Percentiles rank a stretch among this genome's conserved stretches.
phyloP scores from a whole-genome alignment of 2,329 filamentous ascomycete genomes.

The Aspergillus pseudonomiae region DNA sequence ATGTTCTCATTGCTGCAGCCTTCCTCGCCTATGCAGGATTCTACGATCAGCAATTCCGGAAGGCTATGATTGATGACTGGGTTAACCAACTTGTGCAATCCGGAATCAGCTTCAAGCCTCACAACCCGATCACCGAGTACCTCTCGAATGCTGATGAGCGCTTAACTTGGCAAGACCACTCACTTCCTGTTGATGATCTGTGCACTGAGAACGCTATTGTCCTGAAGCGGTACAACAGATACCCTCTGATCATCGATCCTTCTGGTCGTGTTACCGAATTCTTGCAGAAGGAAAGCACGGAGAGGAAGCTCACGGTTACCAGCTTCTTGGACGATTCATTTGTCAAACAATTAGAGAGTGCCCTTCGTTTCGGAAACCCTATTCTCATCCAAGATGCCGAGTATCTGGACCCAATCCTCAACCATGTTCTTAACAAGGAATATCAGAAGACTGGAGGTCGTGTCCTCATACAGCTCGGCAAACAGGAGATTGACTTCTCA shows the following conservation, averaged over 20 bases:
- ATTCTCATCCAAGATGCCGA: conserved; percentile 99
- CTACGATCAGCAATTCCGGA: conserved; percentile 97
- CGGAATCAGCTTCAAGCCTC: conserved; percentile 89
- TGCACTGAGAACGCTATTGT: conserved; percentile 99
- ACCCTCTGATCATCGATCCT: conserved; percentile 96
- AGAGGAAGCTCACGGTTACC: conserved; percentile 89
- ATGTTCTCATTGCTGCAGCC: conserved; percentile 93
- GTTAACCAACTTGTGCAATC: conserved; percentile 88
- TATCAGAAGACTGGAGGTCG: conserved; percentile 98
- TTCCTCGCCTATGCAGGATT: conserved; percentile 96
- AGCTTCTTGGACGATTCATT: conserved; percentile 98
- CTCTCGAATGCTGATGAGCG: conserved; percentile 95
- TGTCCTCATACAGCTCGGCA: conserved; percentile 96
- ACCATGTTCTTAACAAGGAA: conserved; percentile 98
- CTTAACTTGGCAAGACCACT: conserved; percentile 91
- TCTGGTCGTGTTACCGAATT: conserved; percentile 95
- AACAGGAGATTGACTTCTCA: conserved; percentile 99
- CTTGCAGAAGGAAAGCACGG: conserved; percentile 90
- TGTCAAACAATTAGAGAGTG: conserved; percentile 96
- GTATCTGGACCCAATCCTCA: conserved; percentile 93
- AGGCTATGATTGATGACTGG: conserved; percentile 98
- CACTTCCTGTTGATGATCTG: conserved; percentile 90
- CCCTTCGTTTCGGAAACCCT: conserved; percentile 94
- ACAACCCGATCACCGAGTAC: conserved; percentile 94
- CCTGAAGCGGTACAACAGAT: conserved; percentile 95